Evolutionary conservation across 768 basidiomycete genomes (phyloP), one percentile per base, ranked within the genome.

Genomic region (Tephrocybe sp.): DNA sequence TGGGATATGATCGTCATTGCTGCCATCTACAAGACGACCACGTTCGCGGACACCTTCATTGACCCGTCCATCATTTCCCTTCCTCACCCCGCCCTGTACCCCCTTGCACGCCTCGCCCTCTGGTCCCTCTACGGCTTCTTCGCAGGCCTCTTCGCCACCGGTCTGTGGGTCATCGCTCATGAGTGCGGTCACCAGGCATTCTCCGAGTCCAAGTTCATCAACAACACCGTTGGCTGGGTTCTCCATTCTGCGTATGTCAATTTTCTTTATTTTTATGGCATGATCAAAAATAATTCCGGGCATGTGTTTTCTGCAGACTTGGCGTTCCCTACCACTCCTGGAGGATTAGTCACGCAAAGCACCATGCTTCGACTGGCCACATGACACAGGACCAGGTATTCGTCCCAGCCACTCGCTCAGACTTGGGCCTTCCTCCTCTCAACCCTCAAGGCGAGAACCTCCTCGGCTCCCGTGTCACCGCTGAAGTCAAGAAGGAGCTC

Each of bases 111-210:
- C 34, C 67, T 89, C 57, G 72, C 82, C 0, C 59, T 93, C 25
- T 94, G 91, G 91, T 74, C 86, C 2, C 56, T 89, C 36, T 95
- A 95, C 67, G 77, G 83, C 24, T 88, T 95, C 70, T 80, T 78
- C 63, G 71, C 85, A 4, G 94, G 95, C 47, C 81, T 95, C 24
- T 88, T 93, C 52, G 86, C 77, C 4, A 97, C 94, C 16, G 95
- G 95, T 52, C 73, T 97, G 44, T 97, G 95, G 95, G 87, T 94
- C 56, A 74, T 95, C 52, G 94, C 86, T 39, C 93, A 95, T 63
- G 94, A 97, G 69, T 94, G 91, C 59, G 95, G 95, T 24, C 95
- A 99, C 67, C 93, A 95, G 67, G 89, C 91, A 0, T 99, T 92
- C 76, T 97, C 94, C 1, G 85, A 93, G 57, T 94, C 86, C 45